phyloP scores from a whole-genome alignment of 805 yeast species.

The Diddensiella caesifluorescens region DNA sequence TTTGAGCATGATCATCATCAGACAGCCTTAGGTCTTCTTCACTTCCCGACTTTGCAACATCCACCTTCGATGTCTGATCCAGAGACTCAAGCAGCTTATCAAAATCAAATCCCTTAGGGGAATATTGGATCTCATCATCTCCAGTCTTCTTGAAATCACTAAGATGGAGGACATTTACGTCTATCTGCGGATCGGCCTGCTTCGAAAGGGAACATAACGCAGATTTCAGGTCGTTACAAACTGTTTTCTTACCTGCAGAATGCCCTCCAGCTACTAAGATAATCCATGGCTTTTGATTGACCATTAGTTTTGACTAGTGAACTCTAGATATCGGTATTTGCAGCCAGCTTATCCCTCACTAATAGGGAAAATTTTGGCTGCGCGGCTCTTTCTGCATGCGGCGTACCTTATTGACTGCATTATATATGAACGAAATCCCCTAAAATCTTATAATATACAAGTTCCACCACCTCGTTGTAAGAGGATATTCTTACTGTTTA shows the following conservation, averaged over 20 bases:
- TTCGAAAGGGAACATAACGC: slow-evolving; percentile 27
- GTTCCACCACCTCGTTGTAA: too few relatives aligned
- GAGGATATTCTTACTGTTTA: too few relatives aligned
- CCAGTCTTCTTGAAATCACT: slow-evolving; percentile 31
- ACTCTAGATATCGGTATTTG: too few relatives aligned
- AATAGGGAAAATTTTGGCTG: too few relatives aligned
- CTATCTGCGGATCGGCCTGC: slow-evolving; percentile 24
- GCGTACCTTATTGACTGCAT: too few relatives aligned
- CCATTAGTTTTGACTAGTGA: too few relatives aligned
- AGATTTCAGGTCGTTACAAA: slow-evolving; percentile 33
- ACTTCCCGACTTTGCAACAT: neutral
- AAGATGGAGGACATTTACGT: slow-evolving; percentile 39
- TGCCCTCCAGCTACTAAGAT: slow-evolving; percentile 60
- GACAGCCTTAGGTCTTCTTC: too few relatives aligned
- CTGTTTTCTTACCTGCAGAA: slow-evolving; percentile 48
- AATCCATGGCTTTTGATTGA: slow-evolving; percentile 28
- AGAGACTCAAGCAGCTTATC: neutral
- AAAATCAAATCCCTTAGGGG: slow-evolving; percentile 1
- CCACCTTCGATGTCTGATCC: neutral
- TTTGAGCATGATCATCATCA: slow-evolving; percentile 19
- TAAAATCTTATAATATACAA: too few relatives aligned
- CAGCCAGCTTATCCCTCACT: too few relatives aligned
- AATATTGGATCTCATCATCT: slow-evolving; percentile 14
- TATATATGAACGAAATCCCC: too few relatives aligned
- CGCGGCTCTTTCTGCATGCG: too few relatives aligned